phyloP scores from a whole-genome alignment of 768 basidiomycete genomes.

The Tubosaeta brunneosetosa region DNA sequence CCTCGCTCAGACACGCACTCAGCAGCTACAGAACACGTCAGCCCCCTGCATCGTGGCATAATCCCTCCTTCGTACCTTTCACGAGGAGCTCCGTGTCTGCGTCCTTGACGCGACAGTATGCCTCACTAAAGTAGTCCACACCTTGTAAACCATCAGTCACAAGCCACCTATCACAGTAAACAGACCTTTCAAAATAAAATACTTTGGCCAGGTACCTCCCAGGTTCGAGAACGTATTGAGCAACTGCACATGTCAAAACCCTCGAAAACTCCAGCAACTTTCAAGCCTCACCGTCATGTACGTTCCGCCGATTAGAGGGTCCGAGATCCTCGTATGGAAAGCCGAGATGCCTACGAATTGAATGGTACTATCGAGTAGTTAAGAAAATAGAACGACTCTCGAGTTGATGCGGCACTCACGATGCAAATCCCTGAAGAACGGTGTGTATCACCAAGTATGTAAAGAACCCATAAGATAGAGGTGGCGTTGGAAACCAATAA shows the following conservation, averaged over 20 bases:
- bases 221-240: slow-evolving; percentile 95
- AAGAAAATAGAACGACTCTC: not conserved
- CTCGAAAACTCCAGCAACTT: not conserved
- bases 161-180: not conserved
- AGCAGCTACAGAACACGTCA: slow-evolving; percentile 42
- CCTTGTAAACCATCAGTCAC: slow-evolving; percentile 38
- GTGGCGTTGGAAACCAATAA: slow-evolving; percentile 76
- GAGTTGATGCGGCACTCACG: slow-evolving; percentile 47
- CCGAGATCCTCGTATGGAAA: slow-evolving; percentile 94
- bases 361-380: slow-evolving; percentile 62
- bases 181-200: slow-evolving; percentile 86
- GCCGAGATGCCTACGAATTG: slow-evolving; percentile 99
- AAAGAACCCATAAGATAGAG: slow-evolving; percentile 75
- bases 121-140: slow-evolving; percentile 83
- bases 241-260: slow-evolving; percentile 45
- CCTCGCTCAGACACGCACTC: slow-evolving; percentile 95
- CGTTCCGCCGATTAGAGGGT: slow-evolving; percentile 95
- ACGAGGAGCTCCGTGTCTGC: slow-evolving; percentile 47
- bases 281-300: slow-evolving; percentile 86
- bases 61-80: slow-evolving; percentile 41
- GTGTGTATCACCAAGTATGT: slow-evolving; percentile 75
- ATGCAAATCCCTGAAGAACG: slow-evolving; percentile 76
- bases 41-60: not conserved
- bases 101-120: slow-evolving; percentile 73
- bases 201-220: slow-evolving; percentile 98